A percentile compares a stretch with the other conserved stretches of the same genome.
Evolutionary conservation across 257 asterid genomes (phyloP).

Genomic region (Solanum tacnaense): DNA sequence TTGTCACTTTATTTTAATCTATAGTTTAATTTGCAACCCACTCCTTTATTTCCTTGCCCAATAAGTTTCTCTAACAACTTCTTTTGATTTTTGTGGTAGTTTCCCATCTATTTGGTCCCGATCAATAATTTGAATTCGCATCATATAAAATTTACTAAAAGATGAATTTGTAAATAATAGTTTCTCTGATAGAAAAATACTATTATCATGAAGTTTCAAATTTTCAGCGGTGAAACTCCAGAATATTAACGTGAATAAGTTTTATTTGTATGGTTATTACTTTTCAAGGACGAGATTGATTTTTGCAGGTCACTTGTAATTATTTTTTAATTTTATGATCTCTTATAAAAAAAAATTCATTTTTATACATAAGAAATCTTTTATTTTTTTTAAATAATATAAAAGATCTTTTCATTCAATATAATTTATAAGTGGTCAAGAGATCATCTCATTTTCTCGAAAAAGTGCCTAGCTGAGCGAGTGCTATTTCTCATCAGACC

Average conservation of each 20-base stretch:
- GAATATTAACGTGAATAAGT: neutral
- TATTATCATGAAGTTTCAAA: neutral
- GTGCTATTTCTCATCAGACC: no score
- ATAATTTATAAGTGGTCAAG: no score
- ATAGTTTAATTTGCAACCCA: neutral
- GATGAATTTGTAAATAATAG: neutral
- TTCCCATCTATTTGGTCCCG: neutral
- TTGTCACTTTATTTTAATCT: neutral
- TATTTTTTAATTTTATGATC: no score
- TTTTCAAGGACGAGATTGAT: no score
- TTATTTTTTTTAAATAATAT: no score
- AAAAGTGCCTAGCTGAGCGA: no score
- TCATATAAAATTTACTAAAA: neutral
- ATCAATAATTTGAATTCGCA: neutral
- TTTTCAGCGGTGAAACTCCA: accelerated
- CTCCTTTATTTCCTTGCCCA: neutral
- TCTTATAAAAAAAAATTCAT: no score
- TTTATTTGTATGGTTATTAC: neutral
- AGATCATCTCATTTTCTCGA: no score
- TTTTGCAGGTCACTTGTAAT: no score
- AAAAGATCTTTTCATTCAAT: no score
- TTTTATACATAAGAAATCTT: no score
- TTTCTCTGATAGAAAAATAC: neutral
- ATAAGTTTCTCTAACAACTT: neutral
- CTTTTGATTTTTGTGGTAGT: neutral